Base-by-base conservation (phyloP, 805 yeast genomes). In the Debaryomyces tyrocola region DNA sequence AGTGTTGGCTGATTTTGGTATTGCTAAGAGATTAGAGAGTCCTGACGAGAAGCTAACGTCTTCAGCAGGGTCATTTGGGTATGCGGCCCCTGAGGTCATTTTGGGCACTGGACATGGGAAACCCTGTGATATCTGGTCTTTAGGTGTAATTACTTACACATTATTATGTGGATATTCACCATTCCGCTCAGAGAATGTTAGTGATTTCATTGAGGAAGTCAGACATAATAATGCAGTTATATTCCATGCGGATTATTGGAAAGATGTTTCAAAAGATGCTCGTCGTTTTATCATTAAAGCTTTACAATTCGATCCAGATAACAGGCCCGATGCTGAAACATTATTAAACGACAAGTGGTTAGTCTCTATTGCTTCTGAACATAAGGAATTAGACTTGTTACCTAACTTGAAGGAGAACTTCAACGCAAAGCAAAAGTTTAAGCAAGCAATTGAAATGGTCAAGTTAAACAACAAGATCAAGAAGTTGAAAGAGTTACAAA, bases 61-160 rank as follows among this genome's bases (percentile, higher is more conserved):
- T 18, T 84, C 87, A 36, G 96, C 96, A 0, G 98, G 98, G 1
- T 87, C 96, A 1, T 84, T 89, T 66, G 98, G 99, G 1, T 92
- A 92, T 64, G 97, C 96, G 29, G 98, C 98, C 0, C 99, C 99
- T 0, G 99, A 92, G 61, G 90, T 92, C 6, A 77, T 92, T 33
- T 69, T 83, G 36, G 83, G 87, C 12, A 73, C 75, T 34, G 98
- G 97, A 7, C 97, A 92, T 67, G 96, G 97, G 34, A 89, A 87
- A 58, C 92, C 97, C 1, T 92, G 97, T 68, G 99, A 92, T 64
- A 80, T 92, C 45, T 92, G 99, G 99, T 87, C 96, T 1, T 62
- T 92, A 34, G 99, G 99, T 31, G 96, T 92, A 7, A 89, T 92
- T 38, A 82, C 96, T 0, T 94, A 90, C 65, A 91, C 97, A 0